Conservation (phyloP, 345 rosid species). For the Linum tenue region DNA sequence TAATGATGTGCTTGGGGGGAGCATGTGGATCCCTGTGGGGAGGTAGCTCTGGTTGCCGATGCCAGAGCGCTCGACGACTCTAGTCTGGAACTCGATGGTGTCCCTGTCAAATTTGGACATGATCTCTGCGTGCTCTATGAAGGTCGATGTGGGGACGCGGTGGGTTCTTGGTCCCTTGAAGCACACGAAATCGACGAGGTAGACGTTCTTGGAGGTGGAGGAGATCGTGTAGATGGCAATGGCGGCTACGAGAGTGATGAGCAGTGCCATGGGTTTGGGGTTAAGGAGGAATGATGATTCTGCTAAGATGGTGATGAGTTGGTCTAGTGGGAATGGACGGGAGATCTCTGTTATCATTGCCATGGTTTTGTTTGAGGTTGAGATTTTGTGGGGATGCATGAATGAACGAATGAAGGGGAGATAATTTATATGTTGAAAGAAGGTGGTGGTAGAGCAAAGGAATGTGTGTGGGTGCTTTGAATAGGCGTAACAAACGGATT, state of each 20-base stretch:
- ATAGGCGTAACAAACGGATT: no score
- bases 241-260: slow-evolving; percentile 38
- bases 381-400: no score
- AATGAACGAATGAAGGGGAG: no score
- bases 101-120: slow-evolving; percentile 38
- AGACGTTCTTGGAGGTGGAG: slow-evolving; percentile 55
- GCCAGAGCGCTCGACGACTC: slow-evolving; percentile 63
- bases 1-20: slow-evolving; percentile 65
- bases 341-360: no score
- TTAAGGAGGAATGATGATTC: background rate
- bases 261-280: background rate
- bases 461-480: no score
- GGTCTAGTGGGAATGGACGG: no score
- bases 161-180: slow-evolving; percentile 53
- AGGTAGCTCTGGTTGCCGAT: slow-evolving; percentile 76
- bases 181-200: slow-evolving; percentile 57
- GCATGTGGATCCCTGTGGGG: slow-evolving; percentile 73
- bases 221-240: slow-evolving; percentile 64
- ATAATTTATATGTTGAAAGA: no score
- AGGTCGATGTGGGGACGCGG: slow-evolving; percentile 58
- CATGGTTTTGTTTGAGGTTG: no score
- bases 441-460: no score
- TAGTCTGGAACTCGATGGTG: slow-evolving; percentile 60
- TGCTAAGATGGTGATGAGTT: no score
- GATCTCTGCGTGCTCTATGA: slow-evolving; percentile 57